Base-by-base conservation (phyloP, 805 yeast genomes). In the Metschnikowia lunata region DNA sequence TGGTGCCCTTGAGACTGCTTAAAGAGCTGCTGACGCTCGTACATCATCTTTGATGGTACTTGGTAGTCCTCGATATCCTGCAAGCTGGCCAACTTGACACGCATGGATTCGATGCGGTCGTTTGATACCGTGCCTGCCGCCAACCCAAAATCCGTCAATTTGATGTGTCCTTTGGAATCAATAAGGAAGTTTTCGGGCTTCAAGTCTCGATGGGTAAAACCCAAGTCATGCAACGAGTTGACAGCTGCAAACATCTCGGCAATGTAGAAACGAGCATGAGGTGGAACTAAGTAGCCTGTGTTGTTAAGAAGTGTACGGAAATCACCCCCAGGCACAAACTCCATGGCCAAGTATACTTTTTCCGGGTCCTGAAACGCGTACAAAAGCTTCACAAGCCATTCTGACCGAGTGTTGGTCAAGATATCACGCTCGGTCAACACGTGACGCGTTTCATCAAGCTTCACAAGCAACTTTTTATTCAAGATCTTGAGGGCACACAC, bases 311-410 rank as follows among this genome's bases (percentile, higher is more conserved):
- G 69, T 0, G 99, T 93, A 61, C 99, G 82, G 71, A 88, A 93
- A 62, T 93, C 99, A 42, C 99, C 99, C 47, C 99, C 99, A 8
- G 99, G 97, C n/a, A 93, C 99, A 64, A 87, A 93, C 63, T 93
- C 99, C 99, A 93, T 93, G 2, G 99, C 99, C 59, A 93, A 73
- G 57, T 88, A 93, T 28, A 93, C 86, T 59, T 85, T 86, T 49
- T 86, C 90, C 0, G 83, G 66, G 66, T 93, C 98, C 64, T 93
- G 99, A 69, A 93, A 93, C 2, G 98, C 97, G 62, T 93, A 93
- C 46, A 88, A 74, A 40, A 93, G 73, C 65, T 89, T 89, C 34
- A 93, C 99, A 32, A 93, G 73, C 99, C 99, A 93, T 48, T 89
- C 96, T 39, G 91, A 82, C 62, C 97, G 78, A 2, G 97, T 88